Evolutionary conservation across 441 rosid species (phyloP).

Genomic region (Geranium incanum): DNA sequence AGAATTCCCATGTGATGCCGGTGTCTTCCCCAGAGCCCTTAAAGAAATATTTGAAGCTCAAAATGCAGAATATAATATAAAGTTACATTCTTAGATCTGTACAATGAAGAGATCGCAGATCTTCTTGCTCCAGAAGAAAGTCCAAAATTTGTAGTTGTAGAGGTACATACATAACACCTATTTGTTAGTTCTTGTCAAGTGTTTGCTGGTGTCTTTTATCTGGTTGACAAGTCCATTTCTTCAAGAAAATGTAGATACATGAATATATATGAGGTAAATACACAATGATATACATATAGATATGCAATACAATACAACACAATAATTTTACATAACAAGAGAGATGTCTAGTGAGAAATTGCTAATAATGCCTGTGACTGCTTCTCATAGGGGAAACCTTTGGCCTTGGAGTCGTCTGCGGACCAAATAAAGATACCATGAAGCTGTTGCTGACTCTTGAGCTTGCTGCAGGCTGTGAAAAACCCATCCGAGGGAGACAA

Average conservation of each 20-base stretch:
- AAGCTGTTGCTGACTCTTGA: constrained; percentile 29
- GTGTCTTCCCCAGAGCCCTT: constrained; percentile 95
- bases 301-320: not conserved
- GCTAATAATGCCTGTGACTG: constrained; percentile 35
- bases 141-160: constrained; percentile 58
- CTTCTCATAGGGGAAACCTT: constrained; percentile 34
- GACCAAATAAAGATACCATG: constrained; percentile 39
- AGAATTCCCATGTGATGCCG: constrained; percentile 92
- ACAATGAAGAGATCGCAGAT: constrained; percentile 78
- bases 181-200: too few species aligned
- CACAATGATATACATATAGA: not conserved
- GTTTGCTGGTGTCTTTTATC: too few species aligned
- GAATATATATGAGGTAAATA: too few species aligned
- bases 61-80: constrained; percentile 87
- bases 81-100: constrained; percentile 92
- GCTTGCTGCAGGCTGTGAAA: constrained; percentile 36
- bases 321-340: not conserved
- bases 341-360: constrained; percentile 20
- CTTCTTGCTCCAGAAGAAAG: constrained; percentile 45
- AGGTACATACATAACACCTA: constrained; percentile 24
- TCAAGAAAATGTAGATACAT: too few species aligned
- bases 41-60: constrained; percentile 91
- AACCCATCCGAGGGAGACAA: constrained; percentile 30
- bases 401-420: constrained; percentile 34
- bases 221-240: too few species aligned